These are phyloP conservation scores for Gossypium ekmanianum DNA, from an alignment of 345 rosid genomes.

Conservation along the genomic window DNA sequence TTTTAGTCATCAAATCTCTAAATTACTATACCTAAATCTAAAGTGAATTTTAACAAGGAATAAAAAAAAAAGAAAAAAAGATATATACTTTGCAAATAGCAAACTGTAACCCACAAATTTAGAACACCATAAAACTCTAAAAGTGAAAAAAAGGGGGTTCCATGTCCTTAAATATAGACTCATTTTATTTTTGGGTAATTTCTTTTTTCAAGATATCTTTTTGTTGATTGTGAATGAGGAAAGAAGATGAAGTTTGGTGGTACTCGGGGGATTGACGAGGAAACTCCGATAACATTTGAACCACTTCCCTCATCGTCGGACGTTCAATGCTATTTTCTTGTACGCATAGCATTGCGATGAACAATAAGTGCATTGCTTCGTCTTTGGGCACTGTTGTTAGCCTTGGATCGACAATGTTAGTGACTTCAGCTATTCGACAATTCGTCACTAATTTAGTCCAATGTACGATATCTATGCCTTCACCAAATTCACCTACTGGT, in stretches of 20 bases:
- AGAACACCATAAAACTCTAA: slow-evolving; percentile 10
- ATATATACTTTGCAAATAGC: slow-evolving; percentile 25
- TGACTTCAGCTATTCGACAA: slow-evolving; percentile 34
- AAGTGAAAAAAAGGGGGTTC: neutral
- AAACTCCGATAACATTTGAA: slow-evolving; percentile 59
- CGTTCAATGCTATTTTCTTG: slow-evolving; percentile 64
- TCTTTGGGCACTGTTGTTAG: slow-evolving; percentile 38
- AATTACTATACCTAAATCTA: slow-evolving; percentile 6
- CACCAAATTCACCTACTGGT: slow-evolving; percentile 64
- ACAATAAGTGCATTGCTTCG: slow-evolving; percentile 54
- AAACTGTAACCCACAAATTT: slow-evolving; percentile 23
- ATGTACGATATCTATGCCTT: slow-evolving; percentile 63
- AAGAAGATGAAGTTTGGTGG: slow-evolving; percentile 31
- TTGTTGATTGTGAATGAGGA: slow-evolving; percentile 12
- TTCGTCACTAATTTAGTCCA: slow-evolving; percentile 42
- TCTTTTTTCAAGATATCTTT: slow-evolving; percentile 21
- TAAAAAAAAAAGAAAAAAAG: neutral
- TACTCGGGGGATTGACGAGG: slow-evolving; percentile 24
- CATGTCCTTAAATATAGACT: neutral
- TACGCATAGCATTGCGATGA: slow-evolving; percentile 56
- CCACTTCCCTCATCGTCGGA: slow-evolving; percentile 70
- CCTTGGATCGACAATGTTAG: slow-evolving; percentile 42
- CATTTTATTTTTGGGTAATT: slow-evolving; percentile 18
- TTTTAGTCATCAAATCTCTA: slow-evolving; percentile 16
- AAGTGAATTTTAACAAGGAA: neutral